phyloP scores from a whole-genome alignment of 805 yeast genomes.

The Saturnispora bothae region DNA sequence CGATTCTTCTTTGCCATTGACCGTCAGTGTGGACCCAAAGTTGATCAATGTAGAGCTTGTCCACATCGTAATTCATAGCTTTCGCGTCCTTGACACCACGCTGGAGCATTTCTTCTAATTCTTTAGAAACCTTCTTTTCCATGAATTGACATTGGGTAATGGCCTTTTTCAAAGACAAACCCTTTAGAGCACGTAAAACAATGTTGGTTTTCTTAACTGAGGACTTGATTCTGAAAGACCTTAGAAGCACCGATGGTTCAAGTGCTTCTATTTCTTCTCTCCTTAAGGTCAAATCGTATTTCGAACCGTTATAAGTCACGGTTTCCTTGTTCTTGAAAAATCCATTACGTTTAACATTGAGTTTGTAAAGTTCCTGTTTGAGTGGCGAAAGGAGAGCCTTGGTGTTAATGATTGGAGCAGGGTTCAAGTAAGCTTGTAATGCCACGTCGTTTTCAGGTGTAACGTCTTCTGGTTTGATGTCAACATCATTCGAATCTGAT shows the following conservation, averaged over 20 bases:
- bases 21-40: constrained; percentile 94
- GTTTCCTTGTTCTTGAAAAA: constrained; percentile 56
- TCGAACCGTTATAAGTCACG: constrained; percentile 34
- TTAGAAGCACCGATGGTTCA: constrained; percentile 79
- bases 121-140: constrained; percentile 67
- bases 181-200: constrained; percentile 66
- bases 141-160: constrained; percentile 88
- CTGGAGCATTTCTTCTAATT: constrained; percentile 64
- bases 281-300: constrained; percentile 40
- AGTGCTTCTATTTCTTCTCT: constrained; percentile 61
- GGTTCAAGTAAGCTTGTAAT: constrained; percentile 42
- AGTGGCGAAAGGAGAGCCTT: constrained; percentile 55
- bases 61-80: constrained; percentile 44
- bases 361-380: constrained; percentile 52
- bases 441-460: constrained; percentile 24
- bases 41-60: constrained; percentile 60
- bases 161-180: constrained; percentile 63
- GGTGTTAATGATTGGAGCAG: constrained; percentile 44
- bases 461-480: constrained; percentile 15
- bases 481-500: no score
- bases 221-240: constrained; percentile 76
- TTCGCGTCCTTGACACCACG: constrained; percentile 63
- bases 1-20: constrained; percentile 54
- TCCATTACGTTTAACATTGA: constrained; percentile 51
- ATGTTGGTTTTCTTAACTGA: constrained; percentile 80